phyloP scores from a whole-genome alignment of 352 stramenopile genomes.

The Globisporangium cederbergense region DNA sequence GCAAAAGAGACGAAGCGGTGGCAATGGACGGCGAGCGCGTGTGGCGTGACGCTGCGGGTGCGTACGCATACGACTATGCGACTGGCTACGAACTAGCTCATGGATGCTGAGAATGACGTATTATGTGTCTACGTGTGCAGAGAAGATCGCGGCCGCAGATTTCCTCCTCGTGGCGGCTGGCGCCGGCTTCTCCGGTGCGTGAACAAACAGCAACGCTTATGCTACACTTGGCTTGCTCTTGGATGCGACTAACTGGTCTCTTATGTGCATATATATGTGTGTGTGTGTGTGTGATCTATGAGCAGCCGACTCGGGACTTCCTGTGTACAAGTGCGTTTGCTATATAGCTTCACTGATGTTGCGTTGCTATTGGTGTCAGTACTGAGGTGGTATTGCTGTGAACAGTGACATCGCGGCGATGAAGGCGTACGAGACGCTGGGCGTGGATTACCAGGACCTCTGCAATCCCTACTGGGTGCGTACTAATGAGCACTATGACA shows the following conservation, averaged over 20 bases:
- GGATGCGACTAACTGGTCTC: not conserved
- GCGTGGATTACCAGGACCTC: constrained; percentile 87
- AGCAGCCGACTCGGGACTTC: constrained; percentile 77
- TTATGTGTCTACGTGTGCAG: constrained; percentile 22
- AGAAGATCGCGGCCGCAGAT: constrained; percentile 69
- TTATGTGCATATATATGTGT: no score
- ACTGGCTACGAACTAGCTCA: not conserved
- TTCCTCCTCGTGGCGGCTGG: constrained; percentile 86
- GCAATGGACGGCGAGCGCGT: constrained; percentile 5
- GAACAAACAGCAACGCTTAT: not conserved
- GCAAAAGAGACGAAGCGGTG: not conserved
- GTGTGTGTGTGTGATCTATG: not conserved
- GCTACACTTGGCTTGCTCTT: not conserved
- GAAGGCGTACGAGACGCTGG: constrained; percentile 69
- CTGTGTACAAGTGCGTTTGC: constrained; percentile 80
- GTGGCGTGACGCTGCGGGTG: constrained; percentile 36
- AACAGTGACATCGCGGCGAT: constrained; percentile 82
- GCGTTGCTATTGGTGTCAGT: not conserved
- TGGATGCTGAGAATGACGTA: not conserved
- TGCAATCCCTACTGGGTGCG: constrained; percentile 80
- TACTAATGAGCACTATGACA: not conserved
- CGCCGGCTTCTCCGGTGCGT: constrained; percentile 82
- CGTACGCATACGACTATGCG: not conserved
- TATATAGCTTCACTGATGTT: not conserved
- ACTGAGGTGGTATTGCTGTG: constrained; percentile 4